Evolutionary conservation across 768 basidiomycete species (phyloP).

Genomic region (Mycena galopus): DNA sequence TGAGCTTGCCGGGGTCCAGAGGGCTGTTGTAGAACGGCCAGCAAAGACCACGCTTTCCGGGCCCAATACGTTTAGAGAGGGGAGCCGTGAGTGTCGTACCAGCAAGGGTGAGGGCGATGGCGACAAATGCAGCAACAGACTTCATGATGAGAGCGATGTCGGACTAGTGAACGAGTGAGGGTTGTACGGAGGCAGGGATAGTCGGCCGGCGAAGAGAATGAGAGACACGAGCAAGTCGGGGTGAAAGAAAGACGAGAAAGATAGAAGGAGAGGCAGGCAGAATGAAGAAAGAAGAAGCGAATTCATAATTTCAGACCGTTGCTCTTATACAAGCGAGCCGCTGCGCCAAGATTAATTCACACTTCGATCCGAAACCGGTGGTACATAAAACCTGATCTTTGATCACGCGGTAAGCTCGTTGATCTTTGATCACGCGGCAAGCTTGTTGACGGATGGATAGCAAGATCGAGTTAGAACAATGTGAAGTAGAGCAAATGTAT

Average conservation of each 20-base stretch:
- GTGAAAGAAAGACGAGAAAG: slow-evolving; percentile 16
- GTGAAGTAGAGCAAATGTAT: too few species aligned
- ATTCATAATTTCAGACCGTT: not conserved
- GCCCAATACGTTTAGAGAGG: slow-evolving; percentile 33
- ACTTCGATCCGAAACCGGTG: not conserved
- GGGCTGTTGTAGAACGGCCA: slow-evolving; percentile 51
- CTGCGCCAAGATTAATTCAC: not conserved
- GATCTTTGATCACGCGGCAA: too few species aligned
- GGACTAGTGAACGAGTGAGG: not conserved
- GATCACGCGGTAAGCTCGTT: too few species aligned
- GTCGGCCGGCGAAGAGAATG: slow-evolving; percentile 11
- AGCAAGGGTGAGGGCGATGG: slow-evolving; percentile 16
- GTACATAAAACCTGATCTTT: not conserved
- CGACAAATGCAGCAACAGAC: slow-evolving; percentile 19
- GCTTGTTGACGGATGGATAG: too few species aligned
- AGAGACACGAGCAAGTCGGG: not conserved
- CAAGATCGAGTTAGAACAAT: too few species aligned
- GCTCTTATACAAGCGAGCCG: not conserved
- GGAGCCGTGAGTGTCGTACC: slow-evolving; percentile 34
- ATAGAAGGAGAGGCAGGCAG: not conserved
- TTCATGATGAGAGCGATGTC: slow-evolving; percentile 25
- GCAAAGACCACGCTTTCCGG: slow-evolving; percentile 53
- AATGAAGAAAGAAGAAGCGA: not conserved
- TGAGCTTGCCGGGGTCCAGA: slow-evolving; percentile 41
- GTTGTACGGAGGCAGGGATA: slow-evolving; percentile 2